Conservation (phyloP, 140 eudicot genomes). For the Erigeron philadelphicus region DNA sequence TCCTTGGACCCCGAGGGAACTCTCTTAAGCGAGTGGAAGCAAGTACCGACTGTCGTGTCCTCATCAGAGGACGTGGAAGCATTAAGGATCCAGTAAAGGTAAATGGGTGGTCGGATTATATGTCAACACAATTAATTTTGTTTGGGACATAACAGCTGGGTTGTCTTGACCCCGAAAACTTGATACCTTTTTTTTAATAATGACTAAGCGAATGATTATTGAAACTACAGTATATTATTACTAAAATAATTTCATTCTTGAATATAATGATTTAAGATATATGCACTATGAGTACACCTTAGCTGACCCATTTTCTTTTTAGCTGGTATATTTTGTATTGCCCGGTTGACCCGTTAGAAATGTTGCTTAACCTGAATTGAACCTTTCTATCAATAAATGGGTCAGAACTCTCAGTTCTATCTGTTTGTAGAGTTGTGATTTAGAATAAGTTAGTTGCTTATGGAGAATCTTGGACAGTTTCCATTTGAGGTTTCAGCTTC, state of each 20-base stretch:
- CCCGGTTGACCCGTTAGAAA: background rate
- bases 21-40: conserved; percentile 97
- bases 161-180: background rate
- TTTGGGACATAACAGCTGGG: background rate
- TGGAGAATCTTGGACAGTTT: background rate
- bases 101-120: background rate
- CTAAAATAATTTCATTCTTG: background rate
- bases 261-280: background rate
- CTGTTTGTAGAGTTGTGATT: background rate
- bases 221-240: background rate
- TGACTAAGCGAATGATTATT: background rate
- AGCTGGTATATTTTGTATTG: background rate
- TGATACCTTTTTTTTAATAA: background rate
- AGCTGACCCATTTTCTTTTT: background rate
- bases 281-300: background rate
- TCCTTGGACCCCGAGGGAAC: conserved; percentile 97
- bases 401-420: conserved; percentile 6
- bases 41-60: conserved; percentile 90
- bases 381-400: background rate
- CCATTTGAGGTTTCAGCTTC: background rate
- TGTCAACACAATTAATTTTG: conserved; percentile 2
- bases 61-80: conserved; percentile 97
- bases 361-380: background rate
- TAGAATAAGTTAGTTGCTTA: background rate
- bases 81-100: conserved; percentile 97